Evolutionary conservation across 352 stramenopile species (phyloP), one percentile per base, ranked within the genome.

Genomic region (Lagenidium giganteum): DNA sequence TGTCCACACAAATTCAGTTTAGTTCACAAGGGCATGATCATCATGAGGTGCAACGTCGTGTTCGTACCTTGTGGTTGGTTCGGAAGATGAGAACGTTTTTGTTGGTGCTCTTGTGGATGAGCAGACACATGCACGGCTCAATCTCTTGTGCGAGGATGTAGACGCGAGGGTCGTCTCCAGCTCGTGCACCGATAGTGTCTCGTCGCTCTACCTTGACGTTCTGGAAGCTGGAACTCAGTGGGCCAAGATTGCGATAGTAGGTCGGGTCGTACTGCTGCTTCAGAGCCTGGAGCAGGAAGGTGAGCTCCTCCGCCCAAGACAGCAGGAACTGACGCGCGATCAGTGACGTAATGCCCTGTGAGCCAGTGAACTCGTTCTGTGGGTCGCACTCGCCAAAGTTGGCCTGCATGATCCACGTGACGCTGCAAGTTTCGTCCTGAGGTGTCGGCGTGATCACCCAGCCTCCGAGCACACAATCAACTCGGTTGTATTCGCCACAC

Each of bases 371-470:
- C 46, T 87, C 72, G 21, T 36, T 56, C 8, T 53, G 42, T 8
- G 71, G 35, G 22, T 83, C 54, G 34, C 75, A 87, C 35, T 78
- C 54, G 12, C 69, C 70, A 38, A 87, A 88, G 52, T 91, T 87
- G 21, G 57, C 68, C 42, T 91, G 73, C 64, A 85, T 77, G n/a
- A 91, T n/a, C 78, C 75, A 87, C 18, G 73, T 88, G 9, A 88
- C 70, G 1, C 57, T 75, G 35, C 72, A 87, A 2, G 70, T 75
- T 17, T 83, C 70, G 33, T 86, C 68, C 6, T 64, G 64, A 7
- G 68, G 61, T 5, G 72, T 79, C 13, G 73, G 76, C 1, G 66
- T 67, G 33, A 90, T 70, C 30, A 88, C 40, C 68, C 70, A 91
- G 17, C 78, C 75, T 4, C 72, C 70, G 5, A 88, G 50, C 49